Percentiles rank a stretch among this genome's conserved stretches.
Conservation (phyloP, 1,284 basidiomycete species). For the Ceratorhiza oryzae-sativae region DNA sequence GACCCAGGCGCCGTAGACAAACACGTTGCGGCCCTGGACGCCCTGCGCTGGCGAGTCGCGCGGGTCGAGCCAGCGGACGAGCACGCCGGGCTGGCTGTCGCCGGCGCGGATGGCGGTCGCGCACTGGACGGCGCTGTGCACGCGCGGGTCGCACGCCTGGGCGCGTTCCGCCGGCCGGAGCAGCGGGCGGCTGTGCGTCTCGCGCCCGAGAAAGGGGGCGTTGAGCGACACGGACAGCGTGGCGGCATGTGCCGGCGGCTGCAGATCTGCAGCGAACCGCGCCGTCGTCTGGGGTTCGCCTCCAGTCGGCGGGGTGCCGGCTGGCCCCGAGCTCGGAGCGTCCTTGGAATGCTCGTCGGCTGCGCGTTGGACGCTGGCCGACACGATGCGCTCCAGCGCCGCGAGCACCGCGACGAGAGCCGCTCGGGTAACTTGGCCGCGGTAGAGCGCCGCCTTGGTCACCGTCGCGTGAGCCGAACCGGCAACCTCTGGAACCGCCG, state of each 20-base stretch:
- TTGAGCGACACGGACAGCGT: conserved; percentile 47
- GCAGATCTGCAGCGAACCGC: conserved; percentile 2
- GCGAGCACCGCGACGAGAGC: conserved; percentile 51
- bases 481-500: conserved; percentile 38
- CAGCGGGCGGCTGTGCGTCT: conserved; percentile 52
- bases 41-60: conserved; percentile 13
- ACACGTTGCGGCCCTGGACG: conserved; percentile 48
- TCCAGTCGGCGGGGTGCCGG: background rate
- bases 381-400: conserved; percentile 51
- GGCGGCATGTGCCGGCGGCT: conserved; percentile 8
- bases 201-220: conserved; percentile 51
- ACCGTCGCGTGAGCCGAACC: conserved; percentile 41
- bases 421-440: conserved; percentile 51
- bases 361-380: conserved; percentile 9
- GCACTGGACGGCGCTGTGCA: conserved; percentile 51
- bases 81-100: conserved; percentile 56
- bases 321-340: too few species aligned
- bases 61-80: conserved; percentile 49
- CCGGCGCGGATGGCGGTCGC: conserved; percentile 51
- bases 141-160: conserved; percentile 45
- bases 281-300: background rate
- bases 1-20: conserved; percentile 54
- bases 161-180: conserved; percentile 51
- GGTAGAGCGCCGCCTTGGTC: conserved; percentile 55
- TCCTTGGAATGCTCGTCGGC: background rate